Conservation (phyloP, 2,329 filamentous ascomycete genomes). For the Colletotrichum nymphaeae region DNA sequence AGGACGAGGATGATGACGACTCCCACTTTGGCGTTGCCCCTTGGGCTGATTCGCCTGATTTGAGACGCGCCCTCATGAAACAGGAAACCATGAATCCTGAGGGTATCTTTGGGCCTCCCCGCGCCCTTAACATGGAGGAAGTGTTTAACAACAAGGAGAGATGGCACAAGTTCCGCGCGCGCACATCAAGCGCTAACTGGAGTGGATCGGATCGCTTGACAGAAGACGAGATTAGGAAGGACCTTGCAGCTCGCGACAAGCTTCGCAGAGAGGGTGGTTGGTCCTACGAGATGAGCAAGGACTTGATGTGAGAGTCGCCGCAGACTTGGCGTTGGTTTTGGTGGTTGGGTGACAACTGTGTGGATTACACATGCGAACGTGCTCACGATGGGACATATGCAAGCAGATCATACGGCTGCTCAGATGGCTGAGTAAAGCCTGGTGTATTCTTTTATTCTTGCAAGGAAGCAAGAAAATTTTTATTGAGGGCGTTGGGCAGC, state of each 20-base stretch:
- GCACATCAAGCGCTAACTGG: constrained; percentile 97
- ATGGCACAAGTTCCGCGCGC: constrained; percentile 86
- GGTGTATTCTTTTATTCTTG: constrained; percentile 20
- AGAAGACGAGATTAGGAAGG: constrained; percentile 85
- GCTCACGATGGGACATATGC: constrained; percentile 28
- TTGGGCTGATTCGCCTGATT: constrained; percentile 90
- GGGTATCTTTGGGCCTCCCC: constrained; percentile 88
- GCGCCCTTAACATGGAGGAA: constrained; percentile 93
- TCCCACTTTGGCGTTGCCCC: constrained; percentile 72
- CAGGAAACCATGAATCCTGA: constrained; percentile 91
- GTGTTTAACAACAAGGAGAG: constrained; percentile 91
- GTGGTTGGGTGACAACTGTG: constrained; percentile 29
- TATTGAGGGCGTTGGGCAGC: constrained; percentile 30
- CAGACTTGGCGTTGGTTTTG: constrained; percentile 24
- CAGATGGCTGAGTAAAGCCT: constrained; percentile 8
- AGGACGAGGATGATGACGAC: constrained; percentile 72
- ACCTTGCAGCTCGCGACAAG: constrained; percentile 82
- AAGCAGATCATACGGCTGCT: constrained; percentile 4
- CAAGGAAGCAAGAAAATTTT: not conserved
- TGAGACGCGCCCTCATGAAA: constrained; percentile 78
- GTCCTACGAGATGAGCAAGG: constrained; percentile 73
- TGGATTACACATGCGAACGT: constrained; percentile 33
- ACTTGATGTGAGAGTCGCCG: constrained; percentile 50
- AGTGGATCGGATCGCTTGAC: constrained; percentile 83
- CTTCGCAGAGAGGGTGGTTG: constrained; percentile 87